Conservation (phyloP, 371 early-diverging fungal species). For the Umbelopsis sp. region DNA sequence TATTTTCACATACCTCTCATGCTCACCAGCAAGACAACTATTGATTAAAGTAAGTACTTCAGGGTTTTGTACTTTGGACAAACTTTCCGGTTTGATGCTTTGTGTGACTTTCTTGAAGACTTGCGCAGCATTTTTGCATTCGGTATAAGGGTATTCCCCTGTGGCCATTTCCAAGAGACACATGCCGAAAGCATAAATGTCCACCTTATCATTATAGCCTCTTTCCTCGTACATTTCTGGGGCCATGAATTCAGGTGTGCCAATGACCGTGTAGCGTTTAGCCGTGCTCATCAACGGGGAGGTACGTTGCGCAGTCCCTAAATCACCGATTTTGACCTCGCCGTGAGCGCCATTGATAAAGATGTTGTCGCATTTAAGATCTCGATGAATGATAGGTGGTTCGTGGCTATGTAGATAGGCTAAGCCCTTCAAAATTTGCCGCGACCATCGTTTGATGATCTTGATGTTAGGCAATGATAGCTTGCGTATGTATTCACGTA, state of each 20-base stretch:
- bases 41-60: conserved; percentile 71
- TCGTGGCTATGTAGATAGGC: conserved; percentile 74
- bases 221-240: conserved; percentile 82
- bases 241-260: conserved; percentile 84
- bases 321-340: conserved; percentile 84
- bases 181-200: conserved; percentile 90
- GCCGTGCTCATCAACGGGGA: conserved; percentile 57
- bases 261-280: conserved; percentile 78
- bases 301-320: conserved; percentile 69
- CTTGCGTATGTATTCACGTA: conserved; percentile 61
- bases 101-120: conserved; percentile 71
- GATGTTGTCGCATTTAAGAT: conserved; percentile 77
- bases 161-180: conserved; percentile 80
- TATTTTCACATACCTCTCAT: conserved; percentile 49
- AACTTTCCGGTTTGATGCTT: conserved; percentile 70
- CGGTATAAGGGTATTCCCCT: conserved; percentile 79
- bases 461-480: conserved; percentile 61
- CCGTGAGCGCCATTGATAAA: conserved; percentile 84
- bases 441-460: conserved; percentile 70
- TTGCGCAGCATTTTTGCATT: conserved; percentile 79
- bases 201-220: conserved; percentile 78
- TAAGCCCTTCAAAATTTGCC: conserved; percentile 77
- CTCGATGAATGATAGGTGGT: conserved; percentile 84
- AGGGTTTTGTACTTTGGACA: conserved; percentile 59
- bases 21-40: conserved; percentile 63